Percentiles rank a stretch among this genome's conserved stretches.
Conservation (phyloP, 148 eudicot species). For the Beta vulgaris region DNA sequence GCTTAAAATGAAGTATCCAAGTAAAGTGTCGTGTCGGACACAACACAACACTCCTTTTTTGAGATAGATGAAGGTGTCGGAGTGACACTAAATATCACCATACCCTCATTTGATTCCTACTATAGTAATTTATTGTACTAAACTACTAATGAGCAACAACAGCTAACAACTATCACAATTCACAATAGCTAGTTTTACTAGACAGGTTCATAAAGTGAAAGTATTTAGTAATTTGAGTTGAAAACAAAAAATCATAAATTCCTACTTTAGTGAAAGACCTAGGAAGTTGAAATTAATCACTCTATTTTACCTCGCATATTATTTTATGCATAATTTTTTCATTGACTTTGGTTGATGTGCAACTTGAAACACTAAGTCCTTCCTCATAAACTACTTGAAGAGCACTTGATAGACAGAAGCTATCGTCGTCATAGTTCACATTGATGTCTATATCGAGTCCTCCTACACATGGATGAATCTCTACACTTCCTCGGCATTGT, state of each 20-base stretch:
- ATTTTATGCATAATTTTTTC: slow-evolving; percentile 33
- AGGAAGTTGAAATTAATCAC: background rate
- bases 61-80: too few relatives aligned
- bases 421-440: slow-evolving; percentile 17
- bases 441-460: slow-evolving; percentile 34
- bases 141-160: too few relatives aligned
- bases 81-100: too few relatives aligned
- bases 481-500: slow-evolving; percentile 1
- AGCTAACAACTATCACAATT: too few relatives aligned
- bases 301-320: slow-evolving; percentile 38
- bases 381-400: slow-evolving; percentile 31
- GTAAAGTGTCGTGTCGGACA: too few relatives aligned
- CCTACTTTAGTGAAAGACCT: background rate
- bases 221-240: too few relatives aligned
- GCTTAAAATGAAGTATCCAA: too few relatives aligned
- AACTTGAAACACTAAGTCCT: slow-evolving; percentile 36
- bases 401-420: slow-evolving; percentile 30
- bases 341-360: slow-evolving; percentile 33
- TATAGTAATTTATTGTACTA: too few relatives aligned
- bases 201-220: too few relatives aligned
- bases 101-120: too few relatives aligned
- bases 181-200: too few relatives aligned
- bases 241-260: background rate
- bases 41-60: too few relatives aligned
- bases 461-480: slow-evolving; percentile 16